Evolutionary conservation across 225 moss, liverwort and hornwort species (phyloP).

Genomic region (Straminergon stramineum): DNA sequence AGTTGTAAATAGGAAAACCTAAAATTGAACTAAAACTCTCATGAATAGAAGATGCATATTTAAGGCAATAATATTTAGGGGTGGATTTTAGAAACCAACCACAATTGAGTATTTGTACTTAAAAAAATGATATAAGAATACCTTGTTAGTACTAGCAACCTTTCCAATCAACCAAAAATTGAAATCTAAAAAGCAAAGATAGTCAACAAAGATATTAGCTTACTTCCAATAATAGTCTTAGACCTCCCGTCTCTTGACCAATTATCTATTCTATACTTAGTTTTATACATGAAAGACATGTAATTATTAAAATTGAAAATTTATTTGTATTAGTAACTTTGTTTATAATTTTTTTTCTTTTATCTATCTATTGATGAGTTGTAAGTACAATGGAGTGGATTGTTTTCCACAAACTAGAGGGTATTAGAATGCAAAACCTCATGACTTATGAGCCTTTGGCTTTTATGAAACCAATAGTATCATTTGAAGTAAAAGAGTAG

Average conservation of each 20-base stretch:
- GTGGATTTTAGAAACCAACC: background rate
- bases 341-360: background rate
- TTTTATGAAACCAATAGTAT: background rate
- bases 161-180: background rate
- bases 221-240: background rate
- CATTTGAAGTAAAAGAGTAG: background rate
- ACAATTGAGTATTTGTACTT: background rate
- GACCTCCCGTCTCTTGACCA: fast-evolving
- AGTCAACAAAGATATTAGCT: background rate
- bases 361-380: background rate
- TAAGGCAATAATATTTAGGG: background rate
- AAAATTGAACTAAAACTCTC: background rate
- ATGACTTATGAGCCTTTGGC: no score
- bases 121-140: background rate
- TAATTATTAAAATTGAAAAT: background rate
- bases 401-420: no score
- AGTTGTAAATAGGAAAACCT: background rate
- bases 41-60: background rate
- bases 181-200: no score
- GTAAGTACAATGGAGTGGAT: no score
- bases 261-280: background rate
- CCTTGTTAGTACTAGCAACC: fast-evolving
- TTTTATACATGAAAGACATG: background rate
- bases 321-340: background rate
- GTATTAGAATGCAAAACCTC: background rate